These are phyloP conservation scores for Rhodamnia argentea DNA, from an alignment of 345 rosid genomes.

Conservation along the genomic window DNA sequence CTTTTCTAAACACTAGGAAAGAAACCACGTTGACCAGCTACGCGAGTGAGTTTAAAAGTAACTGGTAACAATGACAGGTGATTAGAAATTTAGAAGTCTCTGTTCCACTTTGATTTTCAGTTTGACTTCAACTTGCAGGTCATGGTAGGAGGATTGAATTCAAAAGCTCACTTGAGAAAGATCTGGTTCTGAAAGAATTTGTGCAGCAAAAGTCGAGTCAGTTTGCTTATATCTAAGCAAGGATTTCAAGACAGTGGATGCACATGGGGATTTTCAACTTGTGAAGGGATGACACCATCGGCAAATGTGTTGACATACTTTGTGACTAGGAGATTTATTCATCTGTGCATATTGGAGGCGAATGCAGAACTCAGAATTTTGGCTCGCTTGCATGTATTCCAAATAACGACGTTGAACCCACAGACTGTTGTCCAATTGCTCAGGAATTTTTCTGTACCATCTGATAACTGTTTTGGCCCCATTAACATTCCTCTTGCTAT, in stretches of 20 bases:
- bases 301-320: neutral
- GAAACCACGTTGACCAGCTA: neutral
- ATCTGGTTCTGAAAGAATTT: slow-evolving; percentile 4
- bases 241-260: neutral
- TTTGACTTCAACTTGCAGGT: slow-evolving; percentile 5
- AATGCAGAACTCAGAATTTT: neutral
- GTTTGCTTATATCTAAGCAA: neutral
- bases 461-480: neutral
- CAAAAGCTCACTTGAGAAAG: slow-evolving; percentile 5
- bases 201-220: neutral
- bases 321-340: neutral
- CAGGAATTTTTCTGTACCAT: neutral
- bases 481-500: neutral
- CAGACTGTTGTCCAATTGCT: neutral
- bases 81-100: neutral
- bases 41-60: too few species aligned
- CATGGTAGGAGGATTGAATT: slow-evolving; percentile 21
- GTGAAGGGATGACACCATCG: neutral
- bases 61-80: neutral
- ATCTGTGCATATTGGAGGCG: neutral
- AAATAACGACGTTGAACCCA: neutral
- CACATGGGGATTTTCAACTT: neutral
- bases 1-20: neutral
- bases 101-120: neutral
- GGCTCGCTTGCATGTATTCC: neutral